Evolutionary conservation across 441 rosid genomes (phyloP).

Genomic region (Erodium trifolium): DNA sequence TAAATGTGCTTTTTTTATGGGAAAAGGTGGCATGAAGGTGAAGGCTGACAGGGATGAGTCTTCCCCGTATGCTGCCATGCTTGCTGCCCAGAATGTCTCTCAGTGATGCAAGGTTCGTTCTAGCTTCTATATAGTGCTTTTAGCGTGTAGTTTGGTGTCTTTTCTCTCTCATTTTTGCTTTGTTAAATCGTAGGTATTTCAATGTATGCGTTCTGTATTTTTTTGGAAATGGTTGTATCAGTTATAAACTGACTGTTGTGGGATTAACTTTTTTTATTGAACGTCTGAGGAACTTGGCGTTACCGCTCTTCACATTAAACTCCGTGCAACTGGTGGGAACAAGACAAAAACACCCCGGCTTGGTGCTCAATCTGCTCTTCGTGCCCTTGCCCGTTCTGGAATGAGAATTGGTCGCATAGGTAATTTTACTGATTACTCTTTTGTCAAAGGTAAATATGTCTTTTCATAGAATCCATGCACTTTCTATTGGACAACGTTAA

Average conservation of each 20-base stretch:
- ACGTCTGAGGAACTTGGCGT: constrained; percentile 64
- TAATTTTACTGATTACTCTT: neutral
- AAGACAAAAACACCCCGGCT: constrained; percentile 56
- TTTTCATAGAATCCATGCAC: neutral
- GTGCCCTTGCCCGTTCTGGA: no score
- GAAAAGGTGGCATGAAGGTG: constrained; percentile 89
- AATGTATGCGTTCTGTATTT: no score
- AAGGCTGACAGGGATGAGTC: constrained; percentile 84
- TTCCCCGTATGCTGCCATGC: no score
- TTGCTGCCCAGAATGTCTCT: constrained; percentile 80
- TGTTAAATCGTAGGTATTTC: neutral
- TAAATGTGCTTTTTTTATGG: constrained; percentile 28
- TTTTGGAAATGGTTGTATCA: no score
- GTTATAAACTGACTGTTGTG: no score
- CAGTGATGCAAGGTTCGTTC: constrained; percentile 62
- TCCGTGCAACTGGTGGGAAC: constrained; percentile 60
- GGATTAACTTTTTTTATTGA: neutral
- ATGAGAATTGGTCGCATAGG: constrained; percentile 7
- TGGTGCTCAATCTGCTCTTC: constrained; percentile 82
- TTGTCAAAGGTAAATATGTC: neutral
- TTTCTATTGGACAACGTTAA: neutral
- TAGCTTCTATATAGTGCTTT: neutral
- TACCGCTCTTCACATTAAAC: constrained; percentile 77
- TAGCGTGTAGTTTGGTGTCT: neutral
- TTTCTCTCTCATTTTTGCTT: neutral